Conservation (phyloP, 306 rosid genomes). For the Mimosa pudica region DNA sequence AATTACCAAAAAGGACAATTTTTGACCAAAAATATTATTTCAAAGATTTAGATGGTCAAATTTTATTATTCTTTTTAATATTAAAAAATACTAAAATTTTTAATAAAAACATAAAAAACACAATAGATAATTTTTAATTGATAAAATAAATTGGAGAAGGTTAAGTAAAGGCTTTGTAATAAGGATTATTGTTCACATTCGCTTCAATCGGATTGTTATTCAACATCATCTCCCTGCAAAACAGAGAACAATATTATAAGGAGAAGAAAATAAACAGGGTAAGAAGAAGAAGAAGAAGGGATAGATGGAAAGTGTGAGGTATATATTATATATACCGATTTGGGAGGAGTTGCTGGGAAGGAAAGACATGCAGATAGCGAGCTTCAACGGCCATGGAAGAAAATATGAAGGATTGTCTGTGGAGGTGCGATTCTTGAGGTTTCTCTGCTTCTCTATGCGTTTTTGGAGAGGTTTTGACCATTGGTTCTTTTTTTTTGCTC, state of each 20-base stretch:
- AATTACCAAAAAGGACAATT: too few species aligned
- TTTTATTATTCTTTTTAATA: too few species aligned
- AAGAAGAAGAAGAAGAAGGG: background rate
- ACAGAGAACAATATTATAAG: background rate
- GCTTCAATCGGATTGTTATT: slow-evolving; percentile 46
- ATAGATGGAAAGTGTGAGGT: background rate
- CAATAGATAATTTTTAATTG: too few species aligned
- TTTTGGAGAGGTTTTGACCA: background rate
- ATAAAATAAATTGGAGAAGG: too few species aligned
- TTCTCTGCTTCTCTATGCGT: background rate
- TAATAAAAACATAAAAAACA: too few species aligned
- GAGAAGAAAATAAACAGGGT: too few species aligned
- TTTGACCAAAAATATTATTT: too few species aligned
- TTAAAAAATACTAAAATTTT: too few species aligned
- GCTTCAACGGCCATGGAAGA: slow-evolving; percentile 73
- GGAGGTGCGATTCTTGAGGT: background rate
- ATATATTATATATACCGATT: slow-evolving; percentile 47
- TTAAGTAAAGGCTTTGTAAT: slow-evolving; percentile 2
- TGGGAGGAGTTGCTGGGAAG: slow-evolving; percentile 50
- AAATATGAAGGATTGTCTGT: background rate
- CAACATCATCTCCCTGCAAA: slow-evolving; percentile 51
- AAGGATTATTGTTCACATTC: slow-evolving; percentile 36
- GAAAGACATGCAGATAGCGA: slow-evolving; percentile 62
- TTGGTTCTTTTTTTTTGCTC: slow-evolving; percentile 5
- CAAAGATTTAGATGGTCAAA: too few species aligned